Evolutionary conservation across 768 basidiomycete species (phyloP), one percentile per base, ranked within the genome.

Genomic region (Lactifluus echinatus): DNA sequence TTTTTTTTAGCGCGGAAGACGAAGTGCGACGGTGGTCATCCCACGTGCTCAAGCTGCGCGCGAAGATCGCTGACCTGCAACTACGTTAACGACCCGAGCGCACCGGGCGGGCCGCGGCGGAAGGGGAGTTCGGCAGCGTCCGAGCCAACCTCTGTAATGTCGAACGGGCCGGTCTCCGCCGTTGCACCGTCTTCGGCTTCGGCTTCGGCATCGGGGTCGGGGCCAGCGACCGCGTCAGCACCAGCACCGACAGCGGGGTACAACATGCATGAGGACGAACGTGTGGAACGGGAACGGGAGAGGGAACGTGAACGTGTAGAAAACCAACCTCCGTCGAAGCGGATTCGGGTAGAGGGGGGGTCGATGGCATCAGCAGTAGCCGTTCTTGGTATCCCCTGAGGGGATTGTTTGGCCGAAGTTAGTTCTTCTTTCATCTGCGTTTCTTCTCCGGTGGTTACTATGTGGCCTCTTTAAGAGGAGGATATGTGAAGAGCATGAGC

Each of bases 11-110:
- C 89, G 34, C 89, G 89, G 58, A 92, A 92, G 74, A 92, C 89
- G 19, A 85, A 89, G 68, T 92, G 89, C 64, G 89, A 92, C 69
- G 89, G 89, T 39, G 85, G 78, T n/a, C 87, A 88, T 66, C 89
- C 89, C 29, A 79, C 84, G 26, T 92, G 89, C 68, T 82, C 85
- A 53, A 89, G 88, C 71, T 92, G 89, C 69, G 81, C 84, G 57
- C 85, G 87, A 59, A 76, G 89, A 63, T 79, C 80, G 42, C 75
- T 91, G 67, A 75, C 79, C 43, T 92, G 89, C 75, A 87, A 83
- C 69, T 92, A 91, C 71, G 84, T 85, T 40, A 86, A 90, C 65
- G 87, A 89, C 62, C 73, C 71, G 39, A 53, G 62, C 39, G 56
- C 42, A n/a, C 60, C 63, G 28, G 52, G 47, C 44, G 53, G 57